Evolutionary conservation across 495 filamentous ascomycete genomes (phyloP).

Genomic region (Penicillium mononematosum): DNA sequence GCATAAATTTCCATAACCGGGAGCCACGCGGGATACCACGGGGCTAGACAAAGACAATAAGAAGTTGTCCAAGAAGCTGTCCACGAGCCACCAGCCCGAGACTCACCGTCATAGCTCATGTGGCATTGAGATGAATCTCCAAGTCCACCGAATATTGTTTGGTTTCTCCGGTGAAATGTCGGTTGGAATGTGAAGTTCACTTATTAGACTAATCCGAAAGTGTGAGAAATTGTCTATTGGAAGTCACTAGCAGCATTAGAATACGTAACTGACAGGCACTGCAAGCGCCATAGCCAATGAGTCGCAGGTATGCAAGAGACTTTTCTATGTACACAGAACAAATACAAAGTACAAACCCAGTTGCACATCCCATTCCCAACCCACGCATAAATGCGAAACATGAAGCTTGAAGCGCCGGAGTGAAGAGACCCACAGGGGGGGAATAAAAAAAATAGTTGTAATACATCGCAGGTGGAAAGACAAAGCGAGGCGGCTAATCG

Average conservation of each 20-base stretch:
- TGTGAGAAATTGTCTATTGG: constrained; percentile 30
- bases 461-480: constrained; percentile 43
- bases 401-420: constrained; percentile 51
- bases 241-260: constrained; percentile 37
- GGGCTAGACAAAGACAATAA: not conserved
- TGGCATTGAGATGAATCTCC: not conserved
- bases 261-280: constrained; percentile 31
- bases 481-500: constrained; percentile 23
- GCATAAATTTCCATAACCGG: not conserved
- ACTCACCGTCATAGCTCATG: not conserved
- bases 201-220: not conserved
- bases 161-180: not conserved
- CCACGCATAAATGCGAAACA: constrained; percentile 48
- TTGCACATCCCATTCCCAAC: constrained; percentile 48
- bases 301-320: constrained; percentile 40
- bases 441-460: constrained; percentile 34
- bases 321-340: constrained; percentile 50
- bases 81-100: not conserved
- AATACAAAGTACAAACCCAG: constrained; percentile 44
- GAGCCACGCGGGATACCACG: not conserved
- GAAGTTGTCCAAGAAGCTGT: not conserved
- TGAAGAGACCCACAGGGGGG: constrained; percentile 44
- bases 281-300: constrained; percentile 31
- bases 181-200: not conserved
- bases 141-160: not conserved